Percentiles rank a stretch among this genome's conserved stretches.
phyloP scores from a whole-genome alignment of 2,329 filamentous ascomycete genomes.

The Sporothrix globosa region DNA sequence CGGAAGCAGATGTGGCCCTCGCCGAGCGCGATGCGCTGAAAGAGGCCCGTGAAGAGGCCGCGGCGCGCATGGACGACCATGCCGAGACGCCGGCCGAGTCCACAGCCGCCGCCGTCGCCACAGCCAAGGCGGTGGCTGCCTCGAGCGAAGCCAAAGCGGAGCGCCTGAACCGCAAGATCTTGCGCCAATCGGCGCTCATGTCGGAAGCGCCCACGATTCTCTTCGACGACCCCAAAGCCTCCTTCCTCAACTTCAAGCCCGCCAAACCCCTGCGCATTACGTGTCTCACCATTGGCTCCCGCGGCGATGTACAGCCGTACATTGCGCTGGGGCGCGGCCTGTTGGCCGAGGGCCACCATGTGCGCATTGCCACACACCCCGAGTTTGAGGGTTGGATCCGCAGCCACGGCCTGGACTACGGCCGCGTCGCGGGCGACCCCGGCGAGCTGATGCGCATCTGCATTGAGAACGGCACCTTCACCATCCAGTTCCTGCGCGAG shows the following conservation, averaged over 20 bases:
- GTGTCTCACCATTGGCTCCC: constrained; percentile 92
- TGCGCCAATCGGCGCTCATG: constrained; percentile 50
- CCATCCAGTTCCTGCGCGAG: constrained; percentile 84
- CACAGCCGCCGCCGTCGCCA: neutral
- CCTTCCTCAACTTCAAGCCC: constrained; percentile 90
- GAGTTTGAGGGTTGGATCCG: constrained; percentile 91
- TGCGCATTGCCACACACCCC: constrained; percentile 85
- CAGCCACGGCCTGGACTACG: constrained; percentile 92
- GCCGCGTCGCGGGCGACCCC: constrained; percentile 84
- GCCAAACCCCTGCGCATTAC: constrained; percentile 77
- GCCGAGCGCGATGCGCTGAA: constrained; percentile 81
- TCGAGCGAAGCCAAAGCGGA: neutral
- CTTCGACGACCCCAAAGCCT: constrained; percentile 87
- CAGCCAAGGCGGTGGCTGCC: neutral
- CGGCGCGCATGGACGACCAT: constrained; percentile 52
- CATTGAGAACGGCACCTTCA: constrained; percentile 97
- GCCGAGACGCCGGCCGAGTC: constrained; percentile 4
- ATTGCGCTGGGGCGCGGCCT: constrained; percentile 94
- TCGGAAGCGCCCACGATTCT: constrained; percentile 72
- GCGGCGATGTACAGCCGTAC: constrained; percentile 96
- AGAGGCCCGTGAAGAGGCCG: constrained; percentile 63
- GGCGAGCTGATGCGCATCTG: constrained; percentile 94
- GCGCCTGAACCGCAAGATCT: constrained; percentile 50
- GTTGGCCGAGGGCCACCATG: constrained; percentile 80
- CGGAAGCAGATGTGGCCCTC: constrained; percentile 72